Percentiles rank a stretch among this genome's conserved stretches.
Conservation (phyloP, 768 basidiomycete species). For the Rossbeevera mucosa region DNA sequence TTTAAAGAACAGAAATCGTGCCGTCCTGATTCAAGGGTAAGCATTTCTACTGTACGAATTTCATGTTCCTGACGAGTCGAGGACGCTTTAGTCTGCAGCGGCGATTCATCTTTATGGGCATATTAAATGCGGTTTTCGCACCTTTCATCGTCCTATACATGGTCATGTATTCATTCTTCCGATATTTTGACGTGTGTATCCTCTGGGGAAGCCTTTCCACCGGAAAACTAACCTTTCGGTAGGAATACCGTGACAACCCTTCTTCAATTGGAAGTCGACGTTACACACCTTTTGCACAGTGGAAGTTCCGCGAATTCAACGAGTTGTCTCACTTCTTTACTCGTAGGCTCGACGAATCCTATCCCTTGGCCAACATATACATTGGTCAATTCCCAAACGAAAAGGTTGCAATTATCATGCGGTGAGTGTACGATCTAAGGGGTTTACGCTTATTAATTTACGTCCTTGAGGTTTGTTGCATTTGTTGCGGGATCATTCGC, state of each 20-base stretch:
- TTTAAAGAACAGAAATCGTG: slow-evolving; percentile 76
- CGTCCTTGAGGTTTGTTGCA: slow-evolving; percentile 73
- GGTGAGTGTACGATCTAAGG: slow-evolving; percentile 45
- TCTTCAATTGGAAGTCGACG: slow-evolving; percentile 88
- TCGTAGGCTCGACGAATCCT: slow-evolving; percentile 80
- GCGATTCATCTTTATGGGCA: slow-evolving; percentile 95
- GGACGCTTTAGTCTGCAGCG: slow-evolving; percentile 55
- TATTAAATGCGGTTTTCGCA: slow-evolving; percentile 90
- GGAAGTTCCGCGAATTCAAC: slow-evolving; percentile 99
- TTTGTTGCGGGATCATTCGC: slow-evolving; percentile 97
- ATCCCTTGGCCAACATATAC: slow-evolving; percentile 88
- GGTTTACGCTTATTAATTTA: background rate
- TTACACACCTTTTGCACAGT: slow-evolving; percentile 92
- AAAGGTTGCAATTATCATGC: slow-evolving; percentile 82
- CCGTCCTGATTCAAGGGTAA: slow-evolving; percentile 78
- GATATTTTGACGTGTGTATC: slow-evolving; percentile 88
- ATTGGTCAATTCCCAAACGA: slow-evolving; percentile 98
- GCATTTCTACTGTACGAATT: slow-evolving; percentile 20
- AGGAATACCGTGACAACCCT: slow-evolving; percentile 99
- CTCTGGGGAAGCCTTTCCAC: background rate
- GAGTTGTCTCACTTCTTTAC: slow-evolving; percentile 92
- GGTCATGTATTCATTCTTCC: slow-evolving; percentile 98
- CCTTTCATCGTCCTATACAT: slow-evolving; percentile 97
- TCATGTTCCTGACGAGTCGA: slow-evolving; percentile 1
- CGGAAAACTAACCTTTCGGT: background rate